A percentile compares a stretch with the other conserved stretches of the same genome.
Conservation (phyloP, 2,329 filamentous ascomycete genomes). For the Monilinia polystroma region DNA sequence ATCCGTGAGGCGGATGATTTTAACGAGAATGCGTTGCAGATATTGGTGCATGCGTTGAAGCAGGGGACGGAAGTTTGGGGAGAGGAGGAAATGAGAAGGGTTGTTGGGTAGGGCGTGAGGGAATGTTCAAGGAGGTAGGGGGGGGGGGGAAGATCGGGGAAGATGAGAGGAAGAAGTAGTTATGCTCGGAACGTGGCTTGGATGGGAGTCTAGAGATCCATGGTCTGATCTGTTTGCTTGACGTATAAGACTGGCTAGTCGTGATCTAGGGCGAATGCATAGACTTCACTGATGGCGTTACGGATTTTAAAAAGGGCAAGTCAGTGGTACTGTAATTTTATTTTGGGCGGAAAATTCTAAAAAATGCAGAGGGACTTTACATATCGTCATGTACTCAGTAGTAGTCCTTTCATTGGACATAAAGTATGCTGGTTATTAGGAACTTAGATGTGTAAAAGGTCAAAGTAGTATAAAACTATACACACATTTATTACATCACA, state of each 20-base stretch:
- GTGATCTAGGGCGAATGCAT: background rate
- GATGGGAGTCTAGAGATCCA: background rate
- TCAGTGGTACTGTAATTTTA: background rate
- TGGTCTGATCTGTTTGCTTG: background rate
- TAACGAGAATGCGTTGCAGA: slow-evolving; percentile 59
- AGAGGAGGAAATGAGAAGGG: slow-evolving; percentile 48
- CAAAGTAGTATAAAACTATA: background rate
- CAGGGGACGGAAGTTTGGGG: slow-evolving; percentile 65
- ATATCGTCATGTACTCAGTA: background rate
- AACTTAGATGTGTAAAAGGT: background rate
- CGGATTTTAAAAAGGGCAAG: background rate
- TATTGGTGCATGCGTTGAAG: slow-evolving; percentile 66
- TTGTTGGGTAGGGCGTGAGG: slow-evolving; percentile 26
- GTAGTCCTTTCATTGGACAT: background rate
- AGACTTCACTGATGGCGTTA: slow-evolving; percentile 11
- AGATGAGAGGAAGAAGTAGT: background rate
- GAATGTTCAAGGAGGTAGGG: slow-evolving; percentile 16
- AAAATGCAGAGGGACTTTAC: background rate
- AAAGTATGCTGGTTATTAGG: background rate
- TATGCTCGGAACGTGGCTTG: background rate
- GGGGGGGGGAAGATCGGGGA: slow-evolving; percentile 22
- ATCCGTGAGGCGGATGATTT: slow-evolving; percentile 70
- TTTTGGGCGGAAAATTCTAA: background rate
- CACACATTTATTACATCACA: background rate
- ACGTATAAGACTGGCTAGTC: background rate